These are phyloP conservation scores for Myrica gale DNA, from an alignment of 306 rosid species.

Conservation along the genomic window DNA sequence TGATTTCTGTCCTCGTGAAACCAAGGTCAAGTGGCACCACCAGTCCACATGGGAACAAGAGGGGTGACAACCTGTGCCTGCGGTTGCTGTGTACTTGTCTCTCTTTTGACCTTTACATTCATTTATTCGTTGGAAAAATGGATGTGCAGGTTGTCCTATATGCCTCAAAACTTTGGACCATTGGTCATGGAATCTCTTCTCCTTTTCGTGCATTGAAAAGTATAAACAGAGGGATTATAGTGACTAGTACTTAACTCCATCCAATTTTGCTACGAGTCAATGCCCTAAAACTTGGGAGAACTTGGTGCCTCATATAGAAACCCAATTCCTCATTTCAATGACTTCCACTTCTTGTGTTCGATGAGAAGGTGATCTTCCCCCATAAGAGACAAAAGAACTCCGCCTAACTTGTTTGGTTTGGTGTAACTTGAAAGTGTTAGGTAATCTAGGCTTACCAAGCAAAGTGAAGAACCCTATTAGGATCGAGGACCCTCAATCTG, in stretches of 20 bases:
- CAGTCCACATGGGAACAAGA: constrained; percentile 7
- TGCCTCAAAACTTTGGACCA: background rate
- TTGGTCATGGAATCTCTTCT: constrained; percentile 20
- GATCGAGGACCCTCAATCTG: no score
- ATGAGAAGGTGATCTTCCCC: constrained; percentile 5
- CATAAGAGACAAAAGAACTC: no score
- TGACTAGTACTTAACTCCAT: background rate
- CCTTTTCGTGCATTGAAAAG: constrained; percentile 3
- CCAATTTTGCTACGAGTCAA: background rate
- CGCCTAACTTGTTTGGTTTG: background rate
- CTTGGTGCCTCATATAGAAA: background rate
- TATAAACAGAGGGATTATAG: background rate
- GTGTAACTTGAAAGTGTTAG: constrained; percentile 8
- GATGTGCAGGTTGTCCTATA: constrained; percentile 14
- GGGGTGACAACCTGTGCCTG: constrained; percentile 17
- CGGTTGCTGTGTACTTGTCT: constrained; percentile 10
- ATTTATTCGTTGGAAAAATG: background rate
- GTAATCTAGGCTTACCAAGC: background rate
- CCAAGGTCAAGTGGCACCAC: constrained; percentile 5
- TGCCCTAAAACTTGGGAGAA: constrained; percentile 12
- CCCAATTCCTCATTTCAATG: background rate
- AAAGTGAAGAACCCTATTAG: no score
- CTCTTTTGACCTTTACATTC: no score
- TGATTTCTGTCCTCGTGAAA: constrained; percentile 1
- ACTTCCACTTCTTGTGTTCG: background rate